phyloP scores from a whole-genome alignment of 345 rosid species.

The Isatis tinctoria region DNA sequence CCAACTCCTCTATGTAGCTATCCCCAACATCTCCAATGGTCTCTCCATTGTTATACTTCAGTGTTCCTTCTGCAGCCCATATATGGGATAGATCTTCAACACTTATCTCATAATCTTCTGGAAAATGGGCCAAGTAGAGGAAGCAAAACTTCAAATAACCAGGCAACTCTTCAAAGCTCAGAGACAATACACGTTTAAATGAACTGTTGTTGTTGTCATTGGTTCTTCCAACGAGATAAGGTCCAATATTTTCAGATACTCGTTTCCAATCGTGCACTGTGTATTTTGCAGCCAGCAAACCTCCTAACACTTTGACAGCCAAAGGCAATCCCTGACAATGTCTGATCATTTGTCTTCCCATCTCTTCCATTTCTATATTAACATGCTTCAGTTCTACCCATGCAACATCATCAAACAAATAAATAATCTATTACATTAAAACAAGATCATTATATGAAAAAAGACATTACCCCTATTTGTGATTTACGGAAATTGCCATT shows the following conservation, averaged over 20 bases:
- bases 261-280: not conserved
- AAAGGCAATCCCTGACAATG: constrained; percentile 13
- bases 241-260: not conserved
- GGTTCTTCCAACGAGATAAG: not conserved
- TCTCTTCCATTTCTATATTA: not conserved
- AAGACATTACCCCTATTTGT: too few relatives aligned
- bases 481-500: too few relatives aligned
- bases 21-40: constrained; percentile 9
- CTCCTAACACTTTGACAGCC: constrained; percentile 1
- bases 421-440: too few relatives aligned
- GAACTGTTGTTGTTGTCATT: not conserved
- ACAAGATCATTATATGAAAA: too few relatives aligned
- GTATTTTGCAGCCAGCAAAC: not conserved
- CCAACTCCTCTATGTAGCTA: constrained; percentile 24
- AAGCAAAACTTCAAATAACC: constrained; percentile 5
- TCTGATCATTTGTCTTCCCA: not conserved
- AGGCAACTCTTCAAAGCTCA: constrained; percentile 13
- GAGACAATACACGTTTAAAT: not conserved
- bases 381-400: not conserved
- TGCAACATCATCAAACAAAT: not conserved
- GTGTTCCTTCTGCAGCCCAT: constrained; percentile 42
- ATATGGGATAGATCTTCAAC: not conserved
- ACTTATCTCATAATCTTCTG: constrained; percentile 21
- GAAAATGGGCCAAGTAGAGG: constrained; percentile 1
- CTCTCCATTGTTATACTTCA: not conserved